These are phyloP conservation scores for Akebia trifoliata DNA, from an alignment of 164 flowering plant genomes.

Conservation along the genomic window DNA sequence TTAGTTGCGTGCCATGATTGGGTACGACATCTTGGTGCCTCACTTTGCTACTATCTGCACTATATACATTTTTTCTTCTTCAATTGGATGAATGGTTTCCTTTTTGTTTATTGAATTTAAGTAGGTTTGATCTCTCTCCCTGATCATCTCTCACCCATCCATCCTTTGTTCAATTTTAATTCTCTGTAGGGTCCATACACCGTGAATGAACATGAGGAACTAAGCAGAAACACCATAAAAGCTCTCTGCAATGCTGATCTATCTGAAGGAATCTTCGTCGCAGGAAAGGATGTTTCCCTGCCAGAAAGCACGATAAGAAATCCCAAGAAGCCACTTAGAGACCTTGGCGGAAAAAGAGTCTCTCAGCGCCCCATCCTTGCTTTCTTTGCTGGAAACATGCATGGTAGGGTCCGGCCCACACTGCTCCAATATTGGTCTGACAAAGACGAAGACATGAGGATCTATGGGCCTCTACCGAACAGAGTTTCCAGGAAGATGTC, in stretches of 20 bases:
- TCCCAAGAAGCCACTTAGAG: conserved; percentile 21
- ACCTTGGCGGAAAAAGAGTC: conserved; percentile 21
- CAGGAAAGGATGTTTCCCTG: too few relatives aligned
- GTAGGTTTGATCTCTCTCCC: too few relatives aligned
- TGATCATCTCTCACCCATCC: too few relatives aligned
- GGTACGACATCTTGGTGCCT: conserved; percentile 8
- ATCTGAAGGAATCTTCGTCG: conserved; percentile 20
- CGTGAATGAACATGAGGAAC: conserved; percentile 18
- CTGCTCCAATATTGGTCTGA: conserved; percentile 17
- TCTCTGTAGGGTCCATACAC: conserved; percentile 22
- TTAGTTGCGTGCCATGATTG: conserved; percentile 32
- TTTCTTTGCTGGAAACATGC: conserved; percentile 29
- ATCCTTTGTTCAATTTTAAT: background rate
- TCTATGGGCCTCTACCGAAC: conserved; percentile 22
- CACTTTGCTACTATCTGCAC: background rate
- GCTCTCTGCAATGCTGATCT: conserved; percentile 27
- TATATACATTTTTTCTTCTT: too few relatives aligned
- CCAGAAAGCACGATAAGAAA: conserved; percentile 23
- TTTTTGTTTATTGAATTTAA: too few relatives aligned
- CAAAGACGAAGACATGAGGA: conserved; percentile 24
- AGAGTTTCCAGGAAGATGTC: conserved; percentile 17
- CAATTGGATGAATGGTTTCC: too few relatives aligned
- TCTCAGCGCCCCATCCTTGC: conserved; percentile 20
- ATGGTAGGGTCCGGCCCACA: conserved; percentile 22
- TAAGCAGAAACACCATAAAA: conserved; percentile 20